Percentiles rank a stretch among this genome's conserved stretches.
These are phyloP conservation scores for Chlorella sorokiniana DNA, from an alignment of 139 green algal species.

Conservation along the genomic window DNA sequence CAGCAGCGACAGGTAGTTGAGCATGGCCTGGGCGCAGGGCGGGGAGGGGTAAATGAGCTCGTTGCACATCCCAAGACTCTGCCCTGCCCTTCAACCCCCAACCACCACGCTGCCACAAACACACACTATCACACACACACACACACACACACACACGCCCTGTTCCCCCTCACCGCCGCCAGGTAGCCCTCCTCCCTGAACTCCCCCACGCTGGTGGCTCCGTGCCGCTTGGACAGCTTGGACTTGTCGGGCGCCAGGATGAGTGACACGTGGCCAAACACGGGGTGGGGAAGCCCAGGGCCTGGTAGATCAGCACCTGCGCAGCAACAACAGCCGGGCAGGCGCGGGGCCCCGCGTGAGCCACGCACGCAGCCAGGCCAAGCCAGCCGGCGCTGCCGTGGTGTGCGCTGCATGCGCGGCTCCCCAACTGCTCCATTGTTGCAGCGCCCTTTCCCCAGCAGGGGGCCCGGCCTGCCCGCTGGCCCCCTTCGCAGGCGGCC, in stretches of 20 bases:
- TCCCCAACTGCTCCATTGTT: background rate
- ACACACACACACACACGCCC: too few relatives aligned
- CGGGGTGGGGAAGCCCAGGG: constrained; percentile 83
- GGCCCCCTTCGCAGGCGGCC: background rate
- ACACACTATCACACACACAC: background rate
- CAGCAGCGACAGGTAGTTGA: constrained; percentile 97
- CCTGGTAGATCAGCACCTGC: constrained; percentile 93
- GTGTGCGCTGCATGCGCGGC: too few relatives aligned
- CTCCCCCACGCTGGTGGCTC: constrained; percentile 96
- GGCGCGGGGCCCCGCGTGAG: background rate
- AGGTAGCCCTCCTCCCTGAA: constrained; percentile 94
- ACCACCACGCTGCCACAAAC: background rate
- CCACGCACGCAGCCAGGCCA: too few relatives aligned
- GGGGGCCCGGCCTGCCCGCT: background rate
- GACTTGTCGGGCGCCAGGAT: constrained; percentile 97
- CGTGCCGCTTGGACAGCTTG: constrained; percentile 98
- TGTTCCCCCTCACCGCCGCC: constrained; percentile 40
- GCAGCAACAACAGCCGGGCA: background rate
- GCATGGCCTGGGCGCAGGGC: constrained; percentile 72
- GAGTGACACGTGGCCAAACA: constrained; percentile 94
- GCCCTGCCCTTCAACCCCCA: background rate
- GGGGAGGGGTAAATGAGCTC: too few relatives aligned
- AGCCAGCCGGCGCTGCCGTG: too few relatives aligned
- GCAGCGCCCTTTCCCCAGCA: background rate
- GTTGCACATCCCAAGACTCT: background rate